phyloP scores from a whole-genome alignment of 148 eudicot species.

The Rhododendron molle region DNA sequence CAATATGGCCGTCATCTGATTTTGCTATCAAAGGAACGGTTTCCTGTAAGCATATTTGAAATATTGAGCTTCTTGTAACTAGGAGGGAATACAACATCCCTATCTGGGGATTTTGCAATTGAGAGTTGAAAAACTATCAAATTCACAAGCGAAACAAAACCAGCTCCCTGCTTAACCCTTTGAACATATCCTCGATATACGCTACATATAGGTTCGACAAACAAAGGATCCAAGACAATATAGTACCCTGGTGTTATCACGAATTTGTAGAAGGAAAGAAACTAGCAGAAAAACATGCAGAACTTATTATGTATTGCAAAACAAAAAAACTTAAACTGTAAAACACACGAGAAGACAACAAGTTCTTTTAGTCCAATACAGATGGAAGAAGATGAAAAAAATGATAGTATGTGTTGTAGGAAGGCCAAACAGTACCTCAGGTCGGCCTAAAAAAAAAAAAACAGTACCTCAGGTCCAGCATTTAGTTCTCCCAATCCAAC shows the following conservation, averaged over 20 bases:
- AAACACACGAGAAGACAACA: background rate
- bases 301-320: background rate
- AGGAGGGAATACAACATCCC: conserved; percentile 1
- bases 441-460: too few species aligned
- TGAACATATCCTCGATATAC: conserved; percentile 4
- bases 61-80: conserved; percentile 8
- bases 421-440: conserved; percentile 38
- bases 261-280: background rate
- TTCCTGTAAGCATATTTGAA: conserved; percentile 32
- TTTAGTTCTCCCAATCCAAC: conserved; percentile 20
- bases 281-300: background rate
- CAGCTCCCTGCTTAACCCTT: conserved; percentile 10
- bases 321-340: background rate
- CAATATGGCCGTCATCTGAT: conserved; percentile 19
- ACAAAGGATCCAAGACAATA: background rate
- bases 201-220: background rate
- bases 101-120: background rate
- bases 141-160: conserved; percentile 3
- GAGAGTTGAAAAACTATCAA: conserved; percentile 14
- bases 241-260: background rate
- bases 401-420: background rate
- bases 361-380: background rate
- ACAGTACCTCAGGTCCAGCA: conserved; percentile 42
- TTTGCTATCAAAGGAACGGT: conserved; percentile 25
- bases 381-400: background rate